Evolutionary conservation across 2,329 filamentous ascomycete genomes (phyloP).

Genomic region (Fusarium gaditjirri): DNA sequence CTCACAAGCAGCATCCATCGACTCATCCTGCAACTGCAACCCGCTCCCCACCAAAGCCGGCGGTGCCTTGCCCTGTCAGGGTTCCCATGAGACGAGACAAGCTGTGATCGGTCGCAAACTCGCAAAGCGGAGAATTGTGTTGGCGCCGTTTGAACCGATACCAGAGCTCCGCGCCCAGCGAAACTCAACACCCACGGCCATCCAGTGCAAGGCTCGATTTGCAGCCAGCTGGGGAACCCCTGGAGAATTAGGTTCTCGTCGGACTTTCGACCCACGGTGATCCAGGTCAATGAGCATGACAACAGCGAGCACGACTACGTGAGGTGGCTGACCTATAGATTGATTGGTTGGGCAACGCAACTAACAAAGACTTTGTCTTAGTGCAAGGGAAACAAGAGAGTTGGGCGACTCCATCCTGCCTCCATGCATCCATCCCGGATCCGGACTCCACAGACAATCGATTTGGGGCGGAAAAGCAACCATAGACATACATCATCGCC

Average conservation of each 20-base stretch:
- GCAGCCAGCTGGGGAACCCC: conserved; percentile 28
- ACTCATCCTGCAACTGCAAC: conserved; percentile 17
- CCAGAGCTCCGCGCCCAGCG: conserved; percentile 17
- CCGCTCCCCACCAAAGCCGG: conserved; percentile 25
- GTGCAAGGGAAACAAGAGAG: conserved; percentile 36
- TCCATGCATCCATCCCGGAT: conserved; percentile 48
- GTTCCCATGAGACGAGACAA: conserved; percentile 10
- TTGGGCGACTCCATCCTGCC: conserved; percentile 42
- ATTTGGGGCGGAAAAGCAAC: conserved; percentile 48
- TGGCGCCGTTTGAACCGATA: conserved; percentile 27
- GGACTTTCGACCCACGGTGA: conserved; percentile 22
- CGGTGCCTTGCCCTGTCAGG: conserved; percentile 24
- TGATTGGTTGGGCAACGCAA: conserved; percentile 43
- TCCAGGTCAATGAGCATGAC: conserved; percentile 39
- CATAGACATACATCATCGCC: conserved; percentile 49
- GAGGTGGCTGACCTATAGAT: conserved; percentile 40
- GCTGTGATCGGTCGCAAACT: conserved; percentile 28
- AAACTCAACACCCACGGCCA: conserved; percentile 22
- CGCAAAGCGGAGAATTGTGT: conserved; percentile 32
- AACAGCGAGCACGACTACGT: conserved; percentile 31
- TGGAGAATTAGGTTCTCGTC: conserved; percentile 31
- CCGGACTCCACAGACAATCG: conserved; percentile 49
- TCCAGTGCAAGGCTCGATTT: conserved; percentile 33
- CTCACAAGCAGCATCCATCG: conserved; percentile 16
- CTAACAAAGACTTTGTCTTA: conserved; percentile 43